These are phyloP conservation scores for Penicillium vulpinum DNA, from an alignment of 2,329 filamentous ascomycete genomes.

Conservation along the genomic window DNA sequence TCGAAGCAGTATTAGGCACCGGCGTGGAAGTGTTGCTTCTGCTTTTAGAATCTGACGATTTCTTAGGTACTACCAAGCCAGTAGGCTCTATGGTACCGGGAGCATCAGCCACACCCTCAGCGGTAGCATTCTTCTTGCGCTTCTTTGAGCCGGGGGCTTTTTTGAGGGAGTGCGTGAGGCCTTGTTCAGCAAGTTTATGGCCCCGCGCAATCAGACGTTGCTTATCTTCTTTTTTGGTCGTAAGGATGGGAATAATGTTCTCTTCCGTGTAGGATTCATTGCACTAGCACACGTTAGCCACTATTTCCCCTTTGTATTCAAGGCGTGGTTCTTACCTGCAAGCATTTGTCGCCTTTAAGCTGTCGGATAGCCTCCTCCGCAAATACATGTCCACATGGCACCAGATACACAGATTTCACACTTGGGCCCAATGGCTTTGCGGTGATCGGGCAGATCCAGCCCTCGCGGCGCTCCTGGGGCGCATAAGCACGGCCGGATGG, in stretches of 20 bases:
- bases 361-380: constrained; percentile 82
- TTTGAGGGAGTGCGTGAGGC: constrained; percentile 83
- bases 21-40: constrained; percentile 36
- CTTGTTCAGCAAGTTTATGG: constrained; percentile 67
- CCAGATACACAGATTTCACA: constrained; percentile 80
- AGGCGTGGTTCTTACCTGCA: constrained; percentile 48
- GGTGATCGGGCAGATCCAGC: constrained; percentile 83
- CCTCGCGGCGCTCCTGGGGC: constrained; percentile 49
- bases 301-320: neutral
- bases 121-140: constrained; percentile 68
- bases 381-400: constrained; percentile 95
- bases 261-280: constrained; percentile 69
- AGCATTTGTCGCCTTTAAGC: constrained; percentile 64
- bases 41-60: constrained; percentile 12
- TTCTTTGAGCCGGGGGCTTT: constrained; percentile 69
- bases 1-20: constrained; percentile 30
- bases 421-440: constrained; percentile 79
- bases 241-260: constrained; percentile 80
- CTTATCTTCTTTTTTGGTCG: constrained; percentile 69
- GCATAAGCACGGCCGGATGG: constrained; percentile 41
- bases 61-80: constrained; percentile 34
- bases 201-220: constrained; percentile 65
- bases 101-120: constrained; percentile 34
- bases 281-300: constrained; percentile 55
- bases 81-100: constrained; percentile 36